Evolutionary conservation across 805 yeast species (phyloP), one percentile per base, ranked within the genome.

Genomic region (Sugiyamaella valdiviana): DNA sequence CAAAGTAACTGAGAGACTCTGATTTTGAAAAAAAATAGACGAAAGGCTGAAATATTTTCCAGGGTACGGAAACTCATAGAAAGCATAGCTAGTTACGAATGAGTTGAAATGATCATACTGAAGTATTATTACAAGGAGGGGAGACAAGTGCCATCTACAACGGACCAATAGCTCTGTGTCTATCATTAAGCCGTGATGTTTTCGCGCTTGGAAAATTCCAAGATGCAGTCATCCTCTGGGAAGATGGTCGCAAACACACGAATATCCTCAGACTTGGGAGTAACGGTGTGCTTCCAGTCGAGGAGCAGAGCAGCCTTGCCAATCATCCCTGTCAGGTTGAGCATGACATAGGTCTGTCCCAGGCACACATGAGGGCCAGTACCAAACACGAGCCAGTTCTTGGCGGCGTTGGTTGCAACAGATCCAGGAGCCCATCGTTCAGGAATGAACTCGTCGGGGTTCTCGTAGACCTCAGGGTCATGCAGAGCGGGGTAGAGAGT

Each of bases 221-320:
- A 71, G 56, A 86, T 78, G 64, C 95, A 80, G 66, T 93, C 96
- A 70, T 93, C 99, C 67, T 87, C 81, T 22, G 99, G 99, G 85
- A 93, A 93, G 64, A 93, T 89, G 16, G 99, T 93, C 22, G 99
- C 99, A 66, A 93, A 93, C 36, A 93, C 98, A 64, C 88, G 86
- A 63, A 93, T 89, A 63, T 88, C 82, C 72, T 93, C 99, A 58
- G 91, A 82, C 57, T 83, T 72, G 38, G 82, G 84, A 20, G 99
- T 93, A 42, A 83, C 80, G 56, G 80, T 76, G 67, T 93, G 99
- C 51, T 77, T 69, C 71, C 93, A 79, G 67, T 93, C 90, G 46
- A 89, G 76, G 58, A 77, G 71, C 78, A 93, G 68, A 20, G 87
- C 79, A 48, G 89, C 89, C 70, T 93, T 93, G 64, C 99, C 99